Evolutionary conservation across 2,329 filamentous ascomycete species (phyloP), one percentile per base, ranked within the genome.

Genomic region (Penicillium polonicum): DNA sequence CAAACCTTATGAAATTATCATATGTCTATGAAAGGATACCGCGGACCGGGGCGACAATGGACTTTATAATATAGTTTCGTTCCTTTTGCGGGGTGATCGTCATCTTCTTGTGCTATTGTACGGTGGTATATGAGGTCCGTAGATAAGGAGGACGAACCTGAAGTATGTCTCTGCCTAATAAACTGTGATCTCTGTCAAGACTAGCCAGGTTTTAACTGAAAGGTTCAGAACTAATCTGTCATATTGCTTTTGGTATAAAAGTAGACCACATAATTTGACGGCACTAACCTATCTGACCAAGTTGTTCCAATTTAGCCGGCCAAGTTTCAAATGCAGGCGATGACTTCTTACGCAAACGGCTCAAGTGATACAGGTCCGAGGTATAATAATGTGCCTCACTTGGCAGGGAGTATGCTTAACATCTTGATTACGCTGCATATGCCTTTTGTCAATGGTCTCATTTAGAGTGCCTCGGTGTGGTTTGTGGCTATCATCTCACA

Each of bases 1-100:
- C 36, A 31, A 29, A 2, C 12, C 13, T 29, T 13, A 31, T 27
- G 13, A 3, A 21, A 10, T 4, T 48, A 12, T 53, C 55, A 57
- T 53, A 57, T 57, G 49, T 42, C 35, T 31, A 36, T 29, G 13
- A 23, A 13, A 48, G 23, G 27, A 53, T 57, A 48, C 55, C 36
- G 36, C 25, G 55, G 55, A 48, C 6, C 4, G 15, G 38, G 13
- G 13, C 48, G 23, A 41, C 15, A 17, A 25, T 52, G 36, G 36
- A 19, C 23, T 52, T 48, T 36, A 46, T 41, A n/a, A 36, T n/a
- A 29, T 17, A 42, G 17, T 17, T 50, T 25, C 13, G 12, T 43
- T 50, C 10, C 45, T 35, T 35, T 46, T 57, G 55, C 29, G 36
- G 49, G 55, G 55, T 33, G 43, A 48, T 53, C 43, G 15, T 6